phyloP scores from a whole-genome alignment of 768 basidiomycete species.

The Tremella mesenterica region DNA sequence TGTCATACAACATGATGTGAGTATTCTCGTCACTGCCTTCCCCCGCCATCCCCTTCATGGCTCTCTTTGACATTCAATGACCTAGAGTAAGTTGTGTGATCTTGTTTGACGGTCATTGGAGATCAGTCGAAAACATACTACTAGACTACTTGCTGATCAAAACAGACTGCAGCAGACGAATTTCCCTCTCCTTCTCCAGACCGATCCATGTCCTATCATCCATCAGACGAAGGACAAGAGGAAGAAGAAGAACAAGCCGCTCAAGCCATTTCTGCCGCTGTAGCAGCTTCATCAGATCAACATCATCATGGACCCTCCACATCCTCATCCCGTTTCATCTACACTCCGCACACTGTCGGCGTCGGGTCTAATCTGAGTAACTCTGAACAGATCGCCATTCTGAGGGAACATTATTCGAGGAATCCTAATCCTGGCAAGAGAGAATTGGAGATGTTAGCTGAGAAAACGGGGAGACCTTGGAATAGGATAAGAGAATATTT shows the following conservation, averaged over 20 bases:
- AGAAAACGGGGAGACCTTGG: slow-evolving; percentile 31
- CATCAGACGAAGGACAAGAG: slow-evolving; percentile 25
- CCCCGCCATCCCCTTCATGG: too few species aligned
- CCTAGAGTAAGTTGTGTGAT: too few species aligned
- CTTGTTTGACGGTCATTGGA: too few species aligned
- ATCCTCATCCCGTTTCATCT: background rate
- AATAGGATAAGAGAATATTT: slow-evolving; percentile 38
- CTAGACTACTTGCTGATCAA: too few species aligned
- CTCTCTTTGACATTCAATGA: too few species aligned
- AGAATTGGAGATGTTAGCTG: slow-evolving; percentile 24
- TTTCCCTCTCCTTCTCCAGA: slow-evolving; percentile 26
- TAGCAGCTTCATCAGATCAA: slow-evolving; percentile 6
- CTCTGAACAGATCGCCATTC: slow-evolving; percentile 23
- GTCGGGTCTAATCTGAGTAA: slow-evolving; percentile 3
- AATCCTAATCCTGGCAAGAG: slow-evolving; percentile 32
- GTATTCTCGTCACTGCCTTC: background rate
- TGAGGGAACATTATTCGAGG: slow-evolving; percentile 25
- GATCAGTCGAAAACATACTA: too few species aligned
- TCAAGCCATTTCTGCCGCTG: slow-evolving; percentile 24
- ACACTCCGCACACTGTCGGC: background rate
- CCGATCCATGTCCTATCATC: slow-evolving; percentile 15
- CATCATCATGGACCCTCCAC: slow-evolving; percentile 1
- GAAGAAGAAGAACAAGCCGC: slow-evolving; percentile 27
- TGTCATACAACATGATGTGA: slow-evolving; percentile 25
- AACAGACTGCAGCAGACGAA: slow-evolving; percentile 28